Evolutionary conservation across 2,329 filamentous ascomycete genomes (phyloP).

Genomic region (Ceratocystis colombiana): DNA sequence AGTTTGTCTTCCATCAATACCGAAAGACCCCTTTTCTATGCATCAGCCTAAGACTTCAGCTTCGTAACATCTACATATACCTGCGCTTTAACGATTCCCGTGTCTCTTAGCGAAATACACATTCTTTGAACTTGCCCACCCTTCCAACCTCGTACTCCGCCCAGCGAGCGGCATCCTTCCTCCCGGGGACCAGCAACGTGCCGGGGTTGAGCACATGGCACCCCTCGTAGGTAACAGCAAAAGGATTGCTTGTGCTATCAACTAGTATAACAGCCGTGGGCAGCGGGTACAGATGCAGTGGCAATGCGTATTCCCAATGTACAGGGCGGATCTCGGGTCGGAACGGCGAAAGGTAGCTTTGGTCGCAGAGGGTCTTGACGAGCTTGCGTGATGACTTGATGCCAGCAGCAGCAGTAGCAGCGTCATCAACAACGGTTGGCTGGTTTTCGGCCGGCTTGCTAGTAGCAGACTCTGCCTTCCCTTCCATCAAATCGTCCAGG

Average conservation of each 20-base stretch:
- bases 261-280: conserved; percentile 75
- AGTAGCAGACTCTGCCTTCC: conserved; percentile 33
- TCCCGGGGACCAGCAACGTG: conserved; percentile 57
- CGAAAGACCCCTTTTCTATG: not conserved
- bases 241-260: conserved; percentile 71
- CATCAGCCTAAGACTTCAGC: not conserved
- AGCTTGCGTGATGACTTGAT: conserved; percentile 58
- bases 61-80: not conserved
- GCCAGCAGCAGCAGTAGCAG: conserved; percentile 31
- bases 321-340: conserved; percentile 67
- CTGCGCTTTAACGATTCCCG: not conserved
- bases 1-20: conserved; percentile 4
- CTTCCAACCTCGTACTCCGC: conserved; percentile 70
- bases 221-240: conserved; percentile 84
- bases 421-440: conserved; percentile 24
- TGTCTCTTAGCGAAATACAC: conserved; percentile 39
- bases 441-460: conserved; percentile 35
- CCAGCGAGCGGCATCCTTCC: conserved; percentile 65
- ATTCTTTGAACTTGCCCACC: conserved; percentile 54
- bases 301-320: conserved; percentile 74
- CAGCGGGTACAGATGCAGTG: conserved; percentile 75
- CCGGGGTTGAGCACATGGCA: conserved; percentile 95
- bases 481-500: conserved; percentile 35
- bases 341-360: conserved; percentile 82
- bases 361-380: conserved; percentile 84